Conservation (phyloP, 2,329 filamentous ascomycete genomes). For the Aspergillus cejpii region DNA sequence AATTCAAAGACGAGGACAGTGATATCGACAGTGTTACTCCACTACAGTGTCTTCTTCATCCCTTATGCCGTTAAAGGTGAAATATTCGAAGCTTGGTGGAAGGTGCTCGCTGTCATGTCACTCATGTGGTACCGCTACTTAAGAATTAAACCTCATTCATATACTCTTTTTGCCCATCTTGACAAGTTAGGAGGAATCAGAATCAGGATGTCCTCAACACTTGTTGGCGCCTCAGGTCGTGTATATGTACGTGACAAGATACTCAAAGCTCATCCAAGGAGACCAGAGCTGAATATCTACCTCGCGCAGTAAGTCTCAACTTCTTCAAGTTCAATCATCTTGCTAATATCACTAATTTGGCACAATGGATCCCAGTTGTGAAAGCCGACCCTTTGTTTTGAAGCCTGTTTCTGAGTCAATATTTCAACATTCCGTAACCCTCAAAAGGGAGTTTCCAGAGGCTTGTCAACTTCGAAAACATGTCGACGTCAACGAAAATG, state of each 20-base stretch:
- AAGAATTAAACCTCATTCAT: background rate
- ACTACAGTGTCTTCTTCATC: too few relatives aligned
- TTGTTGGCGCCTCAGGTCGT: background rate
- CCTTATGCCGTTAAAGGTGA: too few relatives aligned
- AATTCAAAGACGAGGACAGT: too few relatives aligned
- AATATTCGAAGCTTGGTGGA: background rate
- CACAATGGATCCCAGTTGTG: background rate
- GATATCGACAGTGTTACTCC: too few relatives aligned
- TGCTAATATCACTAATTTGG: background rate
- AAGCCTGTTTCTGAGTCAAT: background rate
- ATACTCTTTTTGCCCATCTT: background rate
- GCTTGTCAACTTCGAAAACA: background rate
- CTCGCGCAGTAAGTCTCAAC: background rate
- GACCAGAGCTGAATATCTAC: background rate
- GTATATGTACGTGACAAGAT: background rate
- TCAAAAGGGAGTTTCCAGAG: background rate
- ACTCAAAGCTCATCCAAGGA: background rate
- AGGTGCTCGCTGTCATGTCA: background rate
- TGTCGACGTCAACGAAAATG: background rate
- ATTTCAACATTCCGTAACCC: background rate
- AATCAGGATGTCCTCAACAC: background rate
- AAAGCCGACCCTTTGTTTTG: background rate
- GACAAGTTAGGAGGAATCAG: background rate
- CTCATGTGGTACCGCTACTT: background rate
- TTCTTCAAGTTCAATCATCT: background rate